Percentiles rank a stretch among this genome's conserved stretches.
phyloP scores from a whole-genome alignment of 2,329 filamentous ascomycete species.

The Bipolaris zeicola region DNA sequence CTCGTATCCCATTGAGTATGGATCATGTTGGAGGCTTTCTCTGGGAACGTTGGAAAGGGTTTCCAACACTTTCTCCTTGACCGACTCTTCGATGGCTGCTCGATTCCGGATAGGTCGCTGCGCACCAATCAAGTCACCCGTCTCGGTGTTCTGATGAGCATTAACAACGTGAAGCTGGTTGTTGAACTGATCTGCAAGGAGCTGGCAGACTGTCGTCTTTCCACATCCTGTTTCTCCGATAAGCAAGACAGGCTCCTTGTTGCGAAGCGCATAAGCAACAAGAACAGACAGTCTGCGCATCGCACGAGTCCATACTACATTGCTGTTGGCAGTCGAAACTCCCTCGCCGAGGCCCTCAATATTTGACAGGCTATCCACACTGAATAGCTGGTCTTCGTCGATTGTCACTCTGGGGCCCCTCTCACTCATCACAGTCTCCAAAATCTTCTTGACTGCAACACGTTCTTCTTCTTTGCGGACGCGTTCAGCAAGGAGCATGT shows the following conservation, averaged over 20 bases:
- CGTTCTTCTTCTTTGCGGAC: conserved; percentile 92
- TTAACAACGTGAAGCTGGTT: conserved; percentile 89
- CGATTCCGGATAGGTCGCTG: conserved; percentile 91
- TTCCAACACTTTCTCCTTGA: conserved; percentile 66
- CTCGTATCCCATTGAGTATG: conserved; percentile 30
- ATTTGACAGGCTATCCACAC: conserved; percentile 47
- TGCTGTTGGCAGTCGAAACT: conserved; percentile 17
- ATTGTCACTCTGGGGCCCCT: conserved; percentile 68
- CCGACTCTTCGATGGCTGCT: conserved; percentile 68
- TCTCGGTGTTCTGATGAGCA: conserved; percentile 97
- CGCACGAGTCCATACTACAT: conserved; percentile 89
- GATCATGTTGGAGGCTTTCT: conserved; percentile 13
- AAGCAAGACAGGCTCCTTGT: conserved; percentile 91
- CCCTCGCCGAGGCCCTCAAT: conserved; percentile 42
- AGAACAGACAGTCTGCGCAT: conserved; percentile 92
- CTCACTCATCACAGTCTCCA: conserved; percentile 82
- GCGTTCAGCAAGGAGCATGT: conserved; percentile 93
- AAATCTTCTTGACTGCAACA: conserved; percentile 79
- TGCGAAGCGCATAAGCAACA: conserved; percentile 81
- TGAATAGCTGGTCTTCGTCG: conserved; percentile 75
- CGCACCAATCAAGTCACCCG: conserved; percentile 93
- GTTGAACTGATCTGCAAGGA: conserved; percentile 79
- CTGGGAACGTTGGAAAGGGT: conserved; percentile 29
- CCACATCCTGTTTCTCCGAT: conserved; percentile 97
- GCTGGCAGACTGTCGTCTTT: conserved; percentile 95